Conservation (phyloP, 1,284 basidiomycete species). For the Apiotrichum porosum region DNA sequence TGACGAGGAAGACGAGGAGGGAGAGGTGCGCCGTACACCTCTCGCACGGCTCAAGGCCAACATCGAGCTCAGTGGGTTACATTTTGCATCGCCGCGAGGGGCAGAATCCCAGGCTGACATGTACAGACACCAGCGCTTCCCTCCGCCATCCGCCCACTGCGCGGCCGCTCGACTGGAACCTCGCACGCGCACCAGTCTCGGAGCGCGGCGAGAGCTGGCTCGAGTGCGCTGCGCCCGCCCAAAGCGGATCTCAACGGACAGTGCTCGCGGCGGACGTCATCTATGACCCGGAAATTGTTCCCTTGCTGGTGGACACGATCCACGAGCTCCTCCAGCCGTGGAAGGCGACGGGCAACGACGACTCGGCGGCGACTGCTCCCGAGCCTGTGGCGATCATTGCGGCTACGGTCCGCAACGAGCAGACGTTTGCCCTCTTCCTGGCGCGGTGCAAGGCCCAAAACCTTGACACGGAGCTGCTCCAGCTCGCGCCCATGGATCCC, state of each 20-base stretch:
- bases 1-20: conserved; percentile 48
- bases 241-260: too few species aligned
- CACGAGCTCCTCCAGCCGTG: conserved; percentile 13
- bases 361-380: background rate
- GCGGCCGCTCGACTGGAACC: conserved; percentile 38
- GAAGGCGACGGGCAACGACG: background rate
- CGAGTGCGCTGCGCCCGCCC: conserved; percentile 6
- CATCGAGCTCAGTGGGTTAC: conserved; percentile 35
- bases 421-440: conserved; percentile 41
- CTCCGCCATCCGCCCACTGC: too few species aligned
- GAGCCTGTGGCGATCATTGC: conserved; percentile 32
- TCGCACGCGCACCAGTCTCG: conserved; percentile 10
- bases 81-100: too few species aligned
- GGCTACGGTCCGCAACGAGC: conserved; percentile 47
- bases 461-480: conserved; percentile 8
- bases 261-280: conserved; percentile 50
- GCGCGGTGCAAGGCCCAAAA: conserved; percentile 27
- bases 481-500: conserved; percentile 23
- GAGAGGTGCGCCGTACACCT: conserved; percentile 27
- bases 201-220: conserved; percentile 26
- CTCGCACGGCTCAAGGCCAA: conserved; percentile 32
- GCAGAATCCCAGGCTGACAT: background rate
- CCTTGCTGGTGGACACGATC: conserved; percentile 40
- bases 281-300: conserved; percentile 48
- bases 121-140: background rate